Base-by-base conservation (phyloP, 1,284 basidiomycete genomes). In the Agroathelia rolfsii region DNA sequence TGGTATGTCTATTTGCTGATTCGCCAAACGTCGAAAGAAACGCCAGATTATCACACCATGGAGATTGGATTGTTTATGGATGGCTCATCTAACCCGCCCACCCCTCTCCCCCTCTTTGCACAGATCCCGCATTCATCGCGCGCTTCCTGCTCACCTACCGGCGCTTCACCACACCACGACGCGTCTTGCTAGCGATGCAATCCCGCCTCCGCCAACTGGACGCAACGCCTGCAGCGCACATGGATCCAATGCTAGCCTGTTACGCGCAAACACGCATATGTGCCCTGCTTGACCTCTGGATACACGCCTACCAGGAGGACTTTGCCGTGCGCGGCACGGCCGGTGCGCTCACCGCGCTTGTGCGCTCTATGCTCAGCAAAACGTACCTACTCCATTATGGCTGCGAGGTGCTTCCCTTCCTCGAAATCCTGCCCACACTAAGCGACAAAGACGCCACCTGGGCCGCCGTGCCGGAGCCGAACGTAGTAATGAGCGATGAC, bases 231-330 rank as follows among this genome's bases (percentile, higher is more conserved):
- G 66, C 66, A n/a, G 70, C 72, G 5, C n/a, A n/a, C n/a, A n/a
- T n/a, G n/a, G 83, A 86, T 56, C 76, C 78, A 0, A 79, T 85
- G 72, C 81, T 86, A 53, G 76, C 81, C 7, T 79, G 76, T 47
- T 85, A 76, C 55, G 81, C 81, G 8, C 82, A 86, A 50, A 84
- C n/a, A n/a, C n/a, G n/a, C n/a, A 81, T 86, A 37, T 87, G 83
- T 42, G 67, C 76, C 44, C 57, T 86, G 16, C 61, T 87, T 10
- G 76, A 83, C 49, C 60, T 66, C 21, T 87, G 83, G 83, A 76
- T 83, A 26, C 61, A 61, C 26, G 64, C 72, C 37, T 86, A 82
- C 53, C 70, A 77, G 3, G 64, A 72, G 37, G 83, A 87, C 47
- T 87, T 87, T 47, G 73, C 78, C 16, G 78, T 84, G 14, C 68